Conservation (phyloP, 352 stramenopile genomes). For the Peronospora destructor region DNA sequence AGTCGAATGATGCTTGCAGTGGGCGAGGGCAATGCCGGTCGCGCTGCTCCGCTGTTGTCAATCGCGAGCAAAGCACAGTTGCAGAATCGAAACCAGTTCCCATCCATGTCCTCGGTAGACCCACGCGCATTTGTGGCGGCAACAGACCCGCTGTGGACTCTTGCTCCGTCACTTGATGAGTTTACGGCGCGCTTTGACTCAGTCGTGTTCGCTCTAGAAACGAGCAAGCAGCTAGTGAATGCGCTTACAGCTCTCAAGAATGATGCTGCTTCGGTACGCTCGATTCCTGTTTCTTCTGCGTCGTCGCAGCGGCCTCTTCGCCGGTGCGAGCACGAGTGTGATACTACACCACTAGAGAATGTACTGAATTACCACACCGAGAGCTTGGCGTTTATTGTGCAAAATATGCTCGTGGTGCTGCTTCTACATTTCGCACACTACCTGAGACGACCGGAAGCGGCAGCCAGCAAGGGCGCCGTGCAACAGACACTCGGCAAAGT, state of each 20-base stretch:
- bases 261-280: conserved; percentile 10
- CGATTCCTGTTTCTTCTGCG: conserved; percentile 16
- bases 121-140: conserved; percentile 45
- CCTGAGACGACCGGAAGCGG: conserved; percentile 28
- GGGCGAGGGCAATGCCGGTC: conserved; percentile 27
- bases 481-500: conserved; percentile 65
- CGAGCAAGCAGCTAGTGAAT: conserved; percentile 36
- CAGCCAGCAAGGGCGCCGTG: conserved; percentile 20
- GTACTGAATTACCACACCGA: conserved; percentile 74
- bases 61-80: conserved; percentile 33
- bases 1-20: conserved; percentile 65
- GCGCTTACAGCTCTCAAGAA: conserved; percentile 23
- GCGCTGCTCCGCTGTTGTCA: conserved; percentile 42
- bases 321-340: conserved; percentile 32
- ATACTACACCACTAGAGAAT: conserved; percentile 39
- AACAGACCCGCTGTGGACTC: conserved; percentile 53
- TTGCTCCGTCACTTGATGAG: conserved; percentile 53
- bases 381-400: conserved; percentile 63
- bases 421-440: conserved; percentile 69
- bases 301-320: conserved; percentile 22
- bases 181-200: conserved; percentile 53
- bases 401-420: conserved; percentile 73
- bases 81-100: conserved; percentile 33
- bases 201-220: conserved; percentile 40
- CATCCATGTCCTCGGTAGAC: conserved; percentile 45